Conservation (phyloP, 305 asterid species). For the Withania somnifera region DNA sequence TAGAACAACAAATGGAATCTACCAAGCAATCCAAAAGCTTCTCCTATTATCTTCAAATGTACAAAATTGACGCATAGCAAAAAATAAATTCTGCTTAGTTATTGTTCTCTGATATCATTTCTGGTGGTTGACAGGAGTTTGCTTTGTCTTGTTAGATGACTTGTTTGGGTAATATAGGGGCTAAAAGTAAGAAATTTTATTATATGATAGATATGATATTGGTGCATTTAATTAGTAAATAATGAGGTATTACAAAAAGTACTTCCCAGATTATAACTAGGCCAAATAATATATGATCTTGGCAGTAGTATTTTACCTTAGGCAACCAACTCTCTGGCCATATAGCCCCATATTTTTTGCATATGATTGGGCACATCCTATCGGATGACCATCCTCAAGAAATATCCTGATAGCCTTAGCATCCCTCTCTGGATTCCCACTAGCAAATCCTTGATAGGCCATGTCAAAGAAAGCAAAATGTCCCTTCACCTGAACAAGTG, state of each 20-base stretch:
- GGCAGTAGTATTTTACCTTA: conserved; percentile 38
- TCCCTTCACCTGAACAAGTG: conserved; percentile 57
- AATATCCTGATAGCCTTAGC: conserved; percentile 86
- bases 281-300: not conserved
- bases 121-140: not conserved
- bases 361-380: conserved; percentile 97
- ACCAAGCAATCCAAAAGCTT: not conserved
- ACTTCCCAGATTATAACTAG: not conserved
- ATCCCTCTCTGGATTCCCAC: conserved; percentile 95
- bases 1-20: not conserved
- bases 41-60: not conserved
- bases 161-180: not conserved
- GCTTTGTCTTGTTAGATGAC: not conserved
- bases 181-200: not conserved
- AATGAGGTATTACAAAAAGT: not conserved
- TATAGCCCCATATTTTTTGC: conserved; percentile 99
- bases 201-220: not conserved
- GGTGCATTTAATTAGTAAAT: not conserved
- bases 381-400: conserved; percentile 87
- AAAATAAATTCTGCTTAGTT: not conserved
- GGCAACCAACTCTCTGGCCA: conserved; percentile 96
- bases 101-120: not conserved
- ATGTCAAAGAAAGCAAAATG: conserved; percentile 92
- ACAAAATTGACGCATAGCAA: not conserved
- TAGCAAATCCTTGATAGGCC: conserved; percentile 99